Evolutionary conservation across 495 filamentous ascomycete genomes (phyloP), one percentile per base, ranked within the genome.

Genomic region (Pyrenula massariospora): DNA sequence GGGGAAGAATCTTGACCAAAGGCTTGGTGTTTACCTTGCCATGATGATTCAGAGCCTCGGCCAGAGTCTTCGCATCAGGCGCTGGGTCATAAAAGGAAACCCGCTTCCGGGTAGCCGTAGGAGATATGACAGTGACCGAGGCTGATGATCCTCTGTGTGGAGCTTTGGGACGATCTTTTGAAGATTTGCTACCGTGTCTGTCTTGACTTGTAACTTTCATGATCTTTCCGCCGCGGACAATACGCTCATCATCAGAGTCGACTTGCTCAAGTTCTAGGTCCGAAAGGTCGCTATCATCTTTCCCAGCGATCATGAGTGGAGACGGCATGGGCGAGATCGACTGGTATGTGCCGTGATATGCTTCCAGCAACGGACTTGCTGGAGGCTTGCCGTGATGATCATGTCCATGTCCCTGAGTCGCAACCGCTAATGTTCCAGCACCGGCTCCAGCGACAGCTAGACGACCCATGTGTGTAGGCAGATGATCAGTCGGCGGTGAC

Each of bases 241-340:
- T 5, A n/a, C 49, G 23, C 1, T 59, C 50, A 48, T 54, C 54
- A 24, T 50, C 19, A 15, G 54, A 57, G 25, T 51, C n/a, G 52
- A 47, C 49, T 22, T 23, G 22, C 12, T 56, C 53, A 1, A 64
- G 67, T 25, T 78, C 76, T 2, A 79, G 47, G 57, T 80, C 77
- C 1, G 76, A 79, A 22, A 80, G 67, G 23, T 78, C 76, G 3
- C 76, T 74, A 24, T 78, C 73, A n/a, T 63, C 64, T 11, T 59
- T 64, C 5, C 68, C 62, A 0, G 75, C 68, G 21, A 73, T 66
- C 53, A 77, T 66, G 48, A 85, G 72, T 0, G 92, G 88, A 0
- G 88, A 90, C 0, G 91, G 91, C 89, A 95, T 93, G 1, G 93
- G 92, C 1, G 91, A 95, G 61, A 96, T 89, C 54, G 87, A 87